Conservation (phyloP, 192 early-diverging fungal species). For the Coemansia sp. region DNA sequence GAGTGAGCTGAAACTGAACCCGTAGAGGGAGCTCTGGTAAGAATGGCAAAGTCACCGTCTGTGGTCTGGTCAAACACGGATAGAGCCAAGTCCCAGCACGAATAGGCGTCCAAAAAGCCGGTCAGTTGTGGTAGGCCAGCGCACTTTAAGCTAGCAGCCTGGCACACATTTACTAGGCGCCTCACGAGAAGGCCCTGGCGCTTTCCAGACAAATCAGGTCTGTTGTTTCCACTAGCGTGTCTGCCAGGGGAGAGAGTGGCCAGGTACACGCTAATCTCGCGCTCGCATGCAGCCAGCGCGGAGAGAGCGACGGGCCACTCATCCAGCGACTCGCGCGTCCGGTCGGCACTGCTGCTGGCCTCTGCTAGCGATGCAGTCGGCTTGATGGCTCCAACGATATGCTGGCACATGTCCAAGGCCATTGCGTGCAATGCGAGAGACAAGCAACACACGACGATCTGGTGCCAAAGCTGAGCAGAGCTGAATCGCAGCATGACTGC, state of each 20-base stretch:
- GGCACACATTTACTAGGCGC: constrained; percentile 22
- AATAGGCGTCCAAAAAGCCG: constrained; percentile 31
- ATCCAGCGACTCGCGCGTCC: background rate
- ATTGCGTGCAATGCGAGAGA: constrained; percentile 13
- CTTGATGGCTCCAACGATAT: constrained; percentile 20
- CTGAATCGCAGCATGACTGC: constrained; percentile 40
- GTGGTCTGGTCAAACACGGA: constrained; percentile 42
- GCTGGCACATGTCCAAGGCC: constrained; percentile 46
- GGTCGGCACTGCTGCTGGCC: background rate
- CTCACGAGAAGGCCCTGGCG: constrained; percentile 30
- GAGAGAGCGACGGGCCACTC: constrained; percentile 22
- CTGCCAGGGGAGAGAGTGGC: constrained; percentile 7
- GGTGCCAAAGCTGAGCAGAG: constrained; percentile 21
- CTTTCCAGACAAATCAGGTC: background rate
- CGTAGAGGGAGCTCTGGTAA: constrained; percentile 22
- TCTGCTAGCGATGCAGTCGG: background rate
- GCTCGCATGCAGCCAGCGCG: constrained; percentile 36
- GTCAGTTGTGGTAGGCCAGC: constrained; percentile 25
- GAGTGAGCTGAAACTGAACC: background rate
- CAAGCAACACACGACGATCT: constrained; percentile 22
- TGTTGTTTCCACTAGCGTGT: background rate
- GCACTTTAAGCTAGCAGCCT: constrained; percentile 30
- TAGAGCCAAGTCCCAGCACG: constrained; percentile 46
- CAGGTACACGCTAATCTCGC: constrained; percentile 18
- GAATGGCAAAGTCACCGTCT: constrained; percentile 51